A percentile compares a stretch with the other conserved stretches of the same genome.
These are phyloP conservation scores for Rhodamnia rubescens DNA, from an alignment of 345 rosid genomes.

Conservation along the genomic window DNA sequence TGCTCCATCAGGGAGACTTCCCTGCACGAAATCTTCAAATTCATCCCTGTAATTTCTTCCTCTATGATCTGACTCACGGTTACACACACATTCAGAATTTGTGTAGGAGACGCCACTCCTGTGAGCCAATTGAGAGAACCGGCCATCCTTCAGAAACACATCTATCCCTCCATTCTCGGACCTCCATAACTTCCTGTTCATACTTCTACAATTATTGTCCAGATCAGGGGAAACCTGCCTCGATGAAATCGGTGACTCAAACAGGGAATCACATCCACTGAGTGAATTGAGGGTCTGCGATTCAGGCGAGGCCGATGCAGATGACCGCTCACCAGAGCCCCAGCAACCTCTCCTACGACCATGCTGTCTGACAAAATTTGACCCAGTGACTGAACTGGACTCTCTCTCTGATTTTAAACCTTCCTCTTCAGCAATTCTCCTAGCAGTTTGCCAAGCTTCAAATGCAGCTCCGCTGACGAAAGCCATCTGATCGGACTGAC, in stretches of 20 bases:
- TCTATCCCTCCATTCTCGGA: constrained; percentile 41
- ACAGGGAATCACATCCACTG: constrained; percentile 31
- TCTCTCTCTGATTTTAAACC: constrained; percentile 52
- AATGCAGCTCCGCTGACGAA: constrained; percentile 81
- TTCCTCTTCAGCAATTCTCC: constrained; percentile 40
- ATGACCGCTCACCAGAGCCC: constrained; percentile 18
- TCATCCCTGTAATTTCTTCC: constrained; percentile 23
- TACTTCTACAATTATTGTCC: constrained; percentile 43
- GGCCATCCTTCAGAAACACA: constrained; percentile 59
- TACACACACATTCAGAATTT: constrained; percentile 15
- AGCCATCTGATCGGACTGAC: constrained; percentile 76
- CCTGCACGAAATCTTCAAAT: constrained; percentile 29
- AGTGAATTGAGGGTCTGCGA: constrained; percentile 57
- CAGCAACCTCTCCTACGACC: constrained; percentile 11
- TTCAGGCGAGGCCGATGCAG: constrained; percentile 57
- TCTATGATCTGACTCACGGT: constrained; percentile 7
- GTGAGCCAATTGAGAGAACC: constrained; percentile 39
- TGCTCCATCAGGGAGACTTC: constrained; percentile 26
- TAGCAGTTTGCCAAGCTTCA: constrained; percentile 81
- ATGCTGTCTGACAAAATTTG: constrained; percentile 33
- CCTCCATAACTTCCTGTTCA: constrained; percentile 54
- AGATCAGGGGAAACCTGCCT: constrained; percentile 18
- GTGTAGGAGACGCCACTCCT: constrained; percentile 24
- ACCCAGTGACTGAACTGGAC: constrained; percentile 30
- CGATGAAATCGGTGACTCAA: constrained; percentile 44